Percentiles rank a stretch among this genome's conserved stretches.
Evolutionary conservation across 2,329 filamentous ascomycete species (phyloP).

Genomic region (Ophiostoma sp.): DNA sequence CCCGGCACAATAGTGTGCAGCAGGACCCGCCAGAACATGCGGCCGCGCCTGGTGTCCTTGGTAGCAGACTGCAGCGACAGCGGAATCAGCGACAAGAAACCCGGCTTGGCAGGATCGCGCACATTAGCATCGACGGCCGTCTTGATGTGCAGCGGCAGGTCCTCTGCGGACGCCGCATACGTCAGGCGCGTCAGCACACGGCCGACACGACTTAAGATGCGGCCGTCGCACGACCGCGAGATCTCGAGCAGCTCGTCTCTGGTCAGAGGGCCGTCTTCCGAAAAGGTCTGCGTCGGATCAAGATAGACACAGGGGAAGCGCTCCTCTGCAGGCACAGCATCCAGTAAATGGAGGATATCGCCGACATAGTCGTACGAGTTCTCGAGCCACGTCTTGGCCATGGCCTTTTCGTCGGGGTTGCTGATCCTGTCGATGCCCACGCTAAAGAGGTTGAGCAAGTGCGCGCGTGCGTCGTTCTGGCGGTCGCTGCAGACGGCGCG

Average conservation of each 20-base stretch:
- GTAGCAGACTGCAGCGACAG: neutral
- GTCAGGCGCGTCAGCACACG: slow-evolving; percentile 44
- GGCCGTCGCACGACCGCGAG: slow-evolving; percentile 46
- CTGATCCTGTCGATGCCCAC: slow-evolving; percentile 37
- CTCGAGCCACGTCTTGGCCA: slow-evolving; percentile 46
- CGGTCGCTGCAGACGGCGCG: slow-evolving; percentile 46
- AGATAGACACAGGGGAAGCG: slow-evolving; percentile 46
- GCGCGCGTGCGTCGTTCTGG: slow-evolving; percentile 38
- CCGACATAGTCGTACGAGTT: slow-evolving; percentile 47
- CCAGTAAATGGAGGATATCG: slow-evolving; percentile 40
- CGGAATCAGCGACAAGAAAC: neutral
- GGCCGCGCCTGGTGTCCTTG: slow-evolving; percentile 32
- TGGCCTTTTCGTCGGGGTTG: slow-evolving; percentile 33
- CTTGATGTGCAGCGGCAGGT: slow-evolving; percentile 42
- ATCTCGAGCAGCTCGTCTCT: slow-evolving; percentile 48
- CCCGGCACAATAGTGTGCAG: slow-evolving; percentile 46
- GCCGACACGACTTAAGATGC: slow-evolving; percentile 44
- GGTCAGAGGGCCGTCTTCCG: slow-evolving; percentile 27
- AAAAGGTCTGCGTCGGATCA: slow-evolving; percentile 44
- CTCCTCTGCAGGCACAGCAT: slow-evolving; percentile 36
- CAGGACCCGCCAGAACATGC: slow-evolving; percentile 45
- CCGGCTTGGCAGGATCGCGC: neutral
- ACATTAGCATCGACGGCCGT: neutral
- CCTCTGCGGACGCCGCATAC: slow-evolving; percentile 38
- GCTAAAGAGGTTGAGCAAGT: slow-evolving; percentile 41